Percentiles rank a stretch among this genome's conserved stretches.
Evolutionary conservation across 2,329 filamentous ascomycete species (phyloP).

Genomic region (Alternaria novae-zelandiae): DNA sequence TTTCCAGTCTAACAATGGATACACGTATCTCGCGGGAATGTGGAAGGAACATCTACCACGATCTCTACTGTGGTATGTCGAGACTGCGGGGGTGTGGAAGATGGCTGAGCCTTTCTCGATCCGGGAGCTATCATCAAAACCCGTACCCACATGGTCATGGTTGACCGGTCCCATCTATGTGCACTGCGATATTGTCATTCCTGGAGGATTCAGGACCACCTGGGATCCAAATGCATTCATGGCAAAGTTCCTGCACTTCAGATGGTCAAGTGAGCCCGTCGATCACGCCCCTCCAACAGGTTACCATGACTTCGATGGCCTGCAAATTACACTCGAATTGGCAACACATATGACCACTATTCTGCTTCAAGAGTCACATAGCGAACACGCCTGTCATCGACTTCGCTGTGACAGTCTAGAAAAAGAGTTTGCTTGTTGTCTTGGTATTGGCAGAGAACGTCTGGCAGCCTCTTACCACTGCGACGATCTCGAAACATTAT

Average conservation of each 20-base stretch:
- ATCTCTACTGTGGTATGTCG: background rate
- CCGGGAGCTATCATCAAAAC: background rate
- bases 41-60: background rate
- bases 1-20: background rate
- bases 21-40: background rate
- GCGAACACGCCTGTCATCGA: too few relatives aligned
- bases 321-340: too few relatives aligned
- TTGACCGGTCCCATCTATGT: slow-evolving; percentile 5
- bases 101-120: background rate
- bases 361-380: too few relatives aligned
- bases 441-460: background rate
- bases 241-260: too few relatives aligned
- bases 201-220: too few relatives aligned
- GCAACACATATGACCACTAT: too few relatives aligned
- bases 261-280: too few relatives aligned
- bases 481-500: background rate
- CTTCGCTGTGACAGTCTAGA: background rate
- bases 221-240: too few relatives aligned
- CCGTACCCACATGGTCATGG: slow-evolving; percentile 13
- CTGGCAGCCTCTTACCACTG: background rate
- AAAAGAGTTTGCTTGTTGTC: background rate
- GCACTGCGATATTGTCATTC: too few relatives aligned
- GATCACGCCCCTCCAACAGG: too few relatives aligned
- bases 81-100: too few relatives aligned
- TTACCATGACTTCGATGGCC: too few relatives aligned